phyloP scores from a whole-genome alignment of 257 asterid genomes.

The Voacanga thouarsii region DNA sequence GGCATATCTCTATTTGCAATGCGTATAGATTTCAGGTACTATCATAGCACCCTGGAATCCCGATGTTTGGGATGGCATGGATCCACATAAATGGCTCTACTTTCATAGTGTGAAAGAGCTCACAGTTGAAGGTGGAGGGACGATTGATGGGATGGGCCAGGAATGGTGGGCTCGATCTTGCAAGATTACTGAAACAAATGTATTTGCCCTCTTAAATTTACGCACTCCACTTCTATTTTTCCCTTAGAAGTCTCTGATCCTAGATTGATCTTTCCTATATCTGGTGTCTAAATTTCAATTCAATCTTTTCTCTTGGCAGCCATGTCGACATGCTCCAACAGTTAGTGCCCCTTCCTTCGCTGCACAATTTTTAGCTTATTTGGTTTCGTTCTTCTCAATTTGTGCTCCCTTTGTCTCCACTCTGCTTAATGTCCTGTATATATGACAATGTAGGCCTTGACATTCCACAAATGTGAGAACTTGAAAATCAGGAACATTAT shows the following conservation, averaged over 20 bases:
- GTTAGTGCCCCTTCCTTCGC: slow-evolving; percentile 42
- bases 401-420: not conserved
- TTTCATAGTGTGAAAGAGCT: slow-evolving; percentile 58
- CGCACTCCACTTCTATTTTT: not conserved
- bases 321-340: slow-evolving; percentile 78
- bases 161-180: slow-evolving; percentile 94
- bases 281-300: slow-evolving; percentile 16
- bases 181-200: slow-evolving; percentile 68
- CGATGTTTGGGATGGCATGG: slow-evolving; percentile 51
- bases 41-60: slow-evolving; percentile 69
- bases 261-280: not conserved
- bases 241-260: slow-evolving; percentile 10
- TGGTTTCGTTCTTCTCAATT: not conserved
- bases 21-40: slow-evolving; percentile 59
- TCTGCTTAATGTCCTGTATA: not conserved
- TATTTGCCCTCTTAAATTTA: slow-evolving; percentile 24
- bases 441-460: slow-evolving; percentile 55
- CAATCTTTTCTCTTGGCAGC: slow-evolving; percentile 53
- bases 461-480: slow-evolving; percentile 69
- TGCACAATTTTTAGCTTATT: not conserved
- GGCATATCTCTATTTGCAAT: slow-evolving; percentile 7
- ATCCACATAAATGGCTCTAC: slow-evolving; percentile 75
- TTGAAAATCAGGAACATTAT: slow-evolving; percentile 53
- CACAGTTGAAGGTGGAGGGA: slow-evolving; percentile 71
- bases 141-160: slow-evolving; percentile 61